phyloP scores from a whole-genome alignment of 179 eudicot species.

The Silene coronaria region DNA sequence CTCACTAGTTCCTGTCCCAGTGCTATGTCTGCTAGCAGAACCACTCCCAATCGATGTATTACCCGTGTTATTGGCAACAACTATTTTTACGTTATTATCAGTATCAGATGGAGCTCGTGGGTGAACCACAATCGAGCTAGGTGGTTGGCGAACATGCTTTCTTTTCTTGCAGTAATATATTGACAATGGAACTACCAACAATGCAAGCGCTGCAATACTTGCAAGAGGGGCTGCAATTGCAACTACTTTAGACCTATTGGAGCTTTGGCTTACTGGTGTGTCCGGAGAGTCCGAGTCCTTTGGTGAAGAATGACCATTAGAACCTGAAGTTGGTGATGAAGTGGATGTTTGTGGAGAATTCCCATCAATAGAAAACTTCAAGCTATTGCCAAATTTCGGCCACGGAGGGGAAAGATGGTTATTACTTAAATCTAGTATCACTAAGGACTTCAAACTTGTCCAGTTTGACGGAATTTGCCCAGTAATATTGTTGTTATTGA shows the following conservation, averaged over 20 bases:
- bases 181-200: constrained; percentile 45
- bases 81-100: constrained; percentile 54
- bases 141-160: constrained; percentile 35
- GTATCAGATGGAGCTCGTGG: constrained; percentile 60
- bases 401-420: constrained; percentile 68
- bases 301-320: constrained; percentile 30
- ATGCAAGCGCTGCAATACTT: constrained; percentile 35
- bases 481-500: constrained; percentile 46
- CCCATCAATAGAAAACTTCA: constrained; percentile 40
- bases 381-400: constrained; percentile 46
- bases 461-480: constrained; percentile 67
- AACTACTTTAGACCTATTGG: constrained; percentile 36
- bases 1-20: constrained; percentile 36
- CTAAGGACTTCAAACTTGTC: constrained; percentile 55
- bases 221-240: constrained; percentile 51
- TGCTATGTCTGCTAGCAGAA: constrained; percentile 49
- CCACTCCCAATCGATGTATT: constrained; percentile 46
- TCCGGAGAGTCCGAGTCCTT: constrained; percentile 15
- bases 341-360: constrained; percentile 42
- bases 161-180: constrained; percentile 49
- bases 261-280: constrained; percentile 6
- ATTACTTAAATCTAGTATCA: constrained; percentile 49
- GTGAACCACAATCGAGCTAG: constrained; percentile 59
- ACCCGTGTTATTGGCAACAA: constrained; percentile 42
- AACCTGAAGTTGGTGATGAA: constrained; percentile 30